A percentile compares a stretch with the other conserved stretches of the same genome.
Evolutionary conservation across 495 filamentous ascomycete genomes (phyloP).

Genomic region (Jackrogersella minutella): DNA sequence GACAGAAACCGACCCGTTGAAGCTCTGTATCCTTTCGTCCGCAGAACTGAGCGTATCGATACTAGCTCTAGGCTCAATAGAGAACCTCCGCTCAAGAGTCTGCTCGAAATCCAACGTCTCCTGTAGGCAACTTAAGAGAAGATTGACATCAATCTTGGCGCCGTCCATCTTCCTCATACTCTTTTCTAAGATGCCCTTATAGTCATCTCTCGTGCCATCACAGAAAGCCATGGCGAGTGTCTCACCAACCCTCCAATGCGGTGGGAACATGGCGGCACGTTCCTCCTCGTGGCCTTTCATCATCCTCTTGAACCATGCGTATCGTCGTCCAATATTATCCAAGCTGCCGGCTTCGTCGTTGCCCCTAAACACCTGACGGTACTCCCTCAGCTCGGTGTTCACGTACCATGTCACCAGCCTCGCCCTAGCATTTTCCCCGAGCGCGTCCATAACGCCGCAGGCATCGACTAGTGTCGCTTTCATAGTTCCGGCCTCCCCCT

Average conservation of each 20-base stretch:
- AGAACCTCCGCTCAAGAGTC: conserved; percentile 83
- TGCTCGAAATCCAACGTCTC: conserved; percentile 99
- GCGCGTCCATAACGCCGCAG: conserved; percentile 92
- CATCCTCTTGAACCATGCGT: conserved; percentile 96
- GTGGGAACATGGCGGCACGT: conserved; percentile 86
- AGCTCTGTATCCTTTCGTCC: conserved; percentile 78
- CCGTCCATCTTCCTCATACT: conserved; percentile 82
- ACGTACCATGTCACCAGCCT: conserved; percentile 95
- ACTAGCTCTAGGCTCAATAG: conserved; percentile 78
- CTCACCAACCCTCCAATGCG: conserved; percentile 89
- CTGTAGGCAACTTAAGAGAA: conserved; percentile 89
- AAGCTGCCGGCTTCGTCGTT: conserved; percentile 97
- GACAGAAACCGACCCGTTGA: conserved; percentile 92
- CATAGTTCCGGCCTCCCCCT: conserved; percentile 77
- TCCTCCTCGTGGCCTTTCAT: conserved; percentile 96
- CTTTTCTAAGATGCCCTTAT: conserved; percentile 87
- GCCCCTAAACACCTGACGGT: conserved; percentile 91
- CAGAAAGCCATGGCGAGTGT: conserved; percentile 92
- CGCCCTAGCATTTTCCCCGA: conserved; percentile 86
- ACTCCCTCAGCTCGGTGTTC: conserved; percentile 95
- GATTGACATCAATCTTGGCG: conserved; percentile 86
- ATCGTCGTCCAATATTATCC: conserved; percentile 95
- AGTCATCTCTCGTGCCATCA: conserved; percentile 94
- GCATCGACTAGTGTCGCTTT: conserved; percentile 81
- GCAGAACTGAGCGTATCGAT: conserved; percentile 88